Evolutionary conservation across 176 grass and related monocot species (phyloP).

Genomic region (Phoenix roebelenii): DNA sequence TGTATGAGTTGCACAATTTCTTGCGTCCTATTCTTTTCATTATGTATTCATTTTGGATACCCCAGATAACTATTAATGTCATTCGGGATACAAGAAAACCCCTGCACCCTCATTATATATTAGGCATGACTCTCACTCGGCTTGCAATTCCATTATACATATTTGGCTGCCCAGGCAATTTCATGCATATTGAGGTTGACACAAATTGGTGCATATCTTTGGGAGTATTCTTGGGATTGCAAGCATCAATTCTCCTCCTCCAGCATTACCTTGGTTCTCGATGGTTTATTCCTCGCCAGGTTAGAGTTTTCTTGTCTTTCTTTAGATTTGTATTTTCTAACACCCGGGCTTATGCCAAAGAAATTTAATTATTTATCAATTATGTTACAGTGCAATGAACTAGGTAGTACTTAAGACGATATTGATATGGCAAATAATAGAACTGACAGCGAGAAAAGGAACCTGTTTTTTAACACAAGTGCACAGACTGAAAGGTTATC

Average conservation of each 20-base stretch:
- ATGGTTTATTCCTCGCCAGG: slow-evolving; percentile 97
- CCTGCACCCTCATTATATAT: slow-evolving; percentile 83
- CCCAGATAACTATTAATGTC: slow-evolving; percentile 87
- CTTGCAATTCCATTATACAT: slow-evolving; percentile 83
- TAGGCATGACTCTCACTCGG: slow-evolving; percentile 81
- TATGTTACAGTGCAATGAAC: no score
- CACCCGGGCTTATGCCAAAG: no score
- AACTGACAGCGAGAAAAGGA: no score
- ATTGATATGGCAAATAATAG: no score
- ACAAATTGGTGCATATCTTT: slow-evolving; percentile 79
- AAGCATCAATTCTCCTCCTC: slow-evolving; percentile 68
- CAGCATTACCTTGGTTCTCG: slow-evolving; percentile 96
- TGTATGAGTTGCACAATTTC: slow-evolving; percentile 92
- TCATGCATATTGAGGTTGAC: slow-evolving; percentile 72
- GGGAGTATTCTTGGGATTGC: slow-evolving; percentile 53
- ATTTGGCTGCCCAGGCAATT: slow-evolving; percentile 95
- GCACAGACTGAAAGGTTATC: no score
- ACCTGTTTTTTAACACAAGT: no score
- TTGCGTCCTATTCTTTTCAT: slow-evolving; percentile 59
- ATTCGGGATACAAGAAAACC: slow-evolving; percentile 95
- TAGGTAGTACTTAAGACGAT: no score
- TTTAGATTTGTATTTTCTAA: no score
- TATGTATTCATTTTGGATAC: slow-evolving; percentile 94
- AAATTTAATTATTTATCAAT: no score
- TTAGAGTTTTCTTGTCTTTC: slow-evolving; percentile 24